These are phyloP conservation scores for Durotheca rogersii DNA, from an alignment of 495 filamentous ascomycete species.

Conservation along the genomic window DNA sequence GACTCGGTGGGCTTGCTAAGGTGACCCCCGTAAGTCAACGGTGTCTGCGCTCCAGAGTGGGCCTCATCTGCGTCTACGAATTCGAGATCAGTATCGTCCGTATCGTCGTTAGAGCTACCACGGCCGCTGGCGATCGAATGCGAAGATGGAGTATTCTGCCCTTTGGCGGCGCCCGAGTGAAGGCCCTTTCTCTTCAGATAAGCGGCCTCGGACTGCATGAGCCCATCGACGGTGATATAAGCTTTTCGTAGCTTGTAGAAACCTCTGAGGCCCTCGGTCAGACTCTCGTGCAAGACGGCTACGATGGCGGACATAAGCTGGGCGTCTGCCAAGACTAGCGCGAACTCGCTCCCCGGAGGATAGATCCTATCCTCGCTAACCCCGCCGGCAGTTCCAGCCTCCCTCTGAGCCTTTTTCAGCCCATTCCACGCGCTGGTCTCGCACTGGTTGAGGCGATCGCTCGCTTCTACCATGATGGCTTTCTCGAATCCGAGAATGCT, in stretches of 20 bases:
- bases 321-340: conserved; percentile 69
- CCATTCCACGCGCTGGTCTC: conserved; percentile 77
- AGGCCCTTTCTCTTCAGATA: conserved; percentile 41
- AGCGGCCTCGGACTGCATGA: conserved; percentile 53
- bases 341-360: conserved; percentile 80
- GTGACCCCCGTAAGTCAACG: conserved; percentile 25
- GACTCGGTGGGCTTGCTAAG: conserved; percentile 10
- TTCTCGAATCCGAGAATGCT: conserved; percentile 92
- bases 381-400: conserved; percentile 38
- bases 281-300: conserved; percentile 84
- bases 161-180: conserved; percentile 7
- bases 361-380: conserved; percentile 55
- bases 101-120: conserved; percentile 16
- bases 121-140: conserved; percentile 16
- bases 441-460: conserved; percentile 70
- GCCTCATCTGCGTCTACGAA: conserved; percentile 37
- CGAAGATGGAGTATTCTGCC: conserved; percentile 5
- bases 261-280: conserved; percentile 86
- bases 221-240: conserved; percentile 76
- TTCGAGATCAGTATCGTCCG: conserved; percentile 29
- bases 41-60: conserved; percentile 33
- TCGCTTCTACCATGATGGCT: conserved; percentile 87
- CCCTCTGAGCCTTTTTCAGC: conserved; percentile 69
- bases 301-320: conserved; percentile 90
- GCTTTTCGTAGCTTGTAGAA: conserved; percentile 94